These are phyloP conservation scores for Halophytophthora batemanensis DNA, from an alignment of 352 stramenopile species.

Conservation along the genomic window DNA sequence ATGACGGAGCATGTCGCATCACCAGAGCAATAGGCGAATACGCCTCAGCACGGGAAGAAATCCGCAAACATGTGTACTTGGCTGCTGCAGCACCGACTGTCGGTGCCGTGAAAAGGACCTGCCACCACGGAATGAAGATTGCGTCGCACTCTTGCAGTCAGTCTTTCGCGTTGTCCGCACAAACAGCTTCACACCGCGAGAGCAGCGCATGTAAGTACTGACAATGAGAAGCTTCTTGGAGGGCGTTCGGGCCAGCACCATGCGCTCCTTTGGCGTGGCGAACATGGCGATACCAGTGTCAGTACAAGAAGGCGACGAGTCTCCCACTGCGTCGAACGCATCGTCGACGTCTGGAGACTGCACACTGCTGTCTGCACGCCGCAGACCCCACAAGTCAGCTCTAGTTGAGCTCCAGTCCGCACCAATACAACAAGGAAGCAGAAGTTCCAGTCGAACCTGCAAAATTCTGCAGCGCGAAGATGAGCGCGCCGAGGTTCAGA, in stretches of 20 bases:
- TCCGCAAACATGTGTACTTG: conserved; percentile 22
- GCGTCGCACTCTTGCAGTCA: not conserved
- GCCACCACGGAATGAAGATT: not conserved
- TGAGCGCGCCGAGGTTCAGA: conserved; percentile 55
- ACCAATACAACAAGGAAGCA: not conserved
- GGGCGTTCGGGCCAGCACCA: conserved; percentile 37
- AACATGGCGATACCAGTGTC: conserved; percentile 33
- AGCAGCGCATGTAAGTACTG: not conserved
- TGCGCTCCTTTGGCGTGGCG: conserved; percentile 38
- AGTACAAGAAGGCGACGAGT: not conserved
- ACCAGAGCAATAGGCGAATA: not conserved
- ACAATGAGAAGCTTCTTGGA: conserved; percentile 40
- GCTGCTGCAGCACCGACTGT: conserved; percentile 20
- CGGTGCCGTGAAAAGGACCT: conserved; percentile 41
- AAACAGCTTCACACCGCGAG: not conserved
- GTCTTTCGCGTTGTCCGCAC: not conserved
- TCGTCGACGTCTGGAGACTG: conserved; percentile 4
- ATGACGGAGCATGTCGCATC: not conserved
- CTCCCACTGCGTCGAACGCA: not conserved
- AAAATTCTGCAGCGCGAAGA: conserved; percentile 69
- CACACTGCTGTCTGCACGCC: conserved; percentile 22
- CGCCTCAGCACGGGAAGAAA: not conserved
- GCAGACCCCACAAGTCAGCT: not conserved
- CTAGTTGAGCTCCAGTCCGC: not conserved
- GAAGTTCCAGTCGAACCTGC: conserved; percentile 20